Evolutionary conservation across 495 filamentous ascomycete species (phyloP), one percentile per base, ranked within the genome.

Genomic region (Bacidia gigantensis): DNA sequence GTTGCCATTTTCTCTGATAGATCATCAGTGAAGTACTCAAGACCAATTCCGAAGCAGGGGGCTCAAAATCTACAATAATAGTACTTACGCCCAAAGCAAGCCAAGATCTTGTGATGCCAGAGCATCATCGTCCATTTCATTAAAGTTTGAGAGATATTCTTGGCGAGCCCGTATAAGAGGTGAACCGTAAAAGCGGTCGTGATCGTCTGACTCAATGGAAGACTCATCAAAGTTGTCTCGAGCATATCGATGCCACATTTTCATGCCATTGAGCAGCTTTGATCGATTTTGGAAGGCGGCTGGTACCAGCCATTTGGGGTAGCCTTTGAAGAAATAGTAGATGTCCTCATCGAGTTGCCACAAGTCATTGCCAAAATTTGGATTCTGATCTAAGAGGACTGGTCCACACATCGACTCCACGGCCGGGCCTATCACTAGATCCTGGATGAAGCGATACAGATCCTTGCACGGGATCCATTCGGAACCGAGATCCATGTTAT

Each of bases 371-470:
- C 11, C 35, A 35, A 57, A 54, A 1, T 3, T 54, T 23, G 66
- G 66, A 49, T 55, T 56, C 1, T 63, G 23, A 14, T 42, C 26
- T 20, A 63, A 26, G 10, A 69, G 3, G 42, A 52, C 49, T 18
- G 58, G 52, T 26, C 65, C 66, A 52, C 51, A 60, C 14, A 69
- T 32, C 2, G 63, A 45, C 14, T 43, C 40, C 22, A 52, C 52
- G 1, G 58, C 46, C 11, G 65, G 58, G 23, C 41, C 46, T 51
- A 67, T 64, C 38, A 64, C 58, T 0, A 49, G 17, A 11, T 48
- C 21, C 39, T 59, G 53, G 22, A 69, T 25, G 50, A 69, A 58
- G 21, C 20, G 26, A 51, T 58, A 65, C 11, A 68, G 41, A 49
- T 57, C 58, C 17, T 56, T 12, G 22, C 11, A 5, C 24, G 54